Evolutionary conservation across 2,329 filamentous ascomycete genomes (phyloP).

Genomic region (Aspergillus tubingensis): DNA sequence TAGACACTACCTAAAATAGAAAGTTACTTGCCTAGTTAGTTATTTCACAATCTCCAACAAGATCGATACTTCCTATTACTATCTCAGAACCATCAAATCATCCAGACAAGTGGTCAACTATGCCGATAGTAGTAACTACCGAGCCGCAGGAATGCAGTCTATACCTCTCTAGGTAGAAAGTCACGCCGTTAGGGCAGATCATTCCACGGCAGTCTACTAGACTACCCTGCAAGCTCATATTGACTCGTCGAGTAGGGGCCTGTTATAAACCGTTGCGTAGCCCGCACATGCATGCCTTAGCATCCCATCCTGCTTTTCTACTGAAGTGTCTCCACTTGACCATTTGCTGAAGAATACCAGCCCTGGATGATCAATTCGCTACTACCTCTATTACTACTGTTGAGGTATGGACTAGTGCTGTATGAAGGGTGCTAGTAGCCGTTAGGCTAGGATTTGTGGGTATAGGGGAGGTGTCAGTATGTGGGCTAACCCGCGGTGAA

Average conservation of each 20-base stretch:
- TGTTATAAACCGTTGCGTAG: background rate
- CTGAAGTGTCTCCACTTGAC: background rate
- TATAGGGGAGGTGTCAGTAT: no score
- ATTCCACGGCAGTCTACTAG: background rate
- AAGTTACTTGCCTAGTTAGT: no score
- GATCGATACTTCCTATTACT: no score
- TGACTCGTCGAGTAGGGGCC: no score
- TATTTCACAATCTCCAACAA: no score
- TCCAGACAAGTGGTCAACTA: no score
- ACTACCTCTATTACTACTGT: no score
- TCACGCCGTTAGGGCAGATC: background rate
- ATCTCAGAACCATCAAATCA: no score
- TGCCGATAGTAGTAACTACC: no score
- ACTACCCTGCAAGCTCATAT: no score
- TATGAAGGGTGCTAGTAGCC: background rate
- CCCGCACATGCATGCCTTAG: background rate
- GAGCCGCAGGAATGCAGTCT: background rate
- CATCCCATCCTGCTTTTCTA: background rate
- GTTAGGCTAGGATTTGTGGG: background rate
- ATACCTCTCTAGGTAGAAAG: background rate
- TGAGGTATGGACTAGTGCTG: no score
- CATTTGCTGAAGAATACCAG: background rate
- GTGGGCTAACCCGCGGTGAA: no score
- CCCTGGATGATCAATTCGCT: background rate
- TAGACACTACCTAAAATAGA: background rate